Percentiles rank a stretch among this genome's conserved stretches.
Conservation (phyloP, 1,139 yeast genomes). For the Spencermartinsiella ligniputridi region DNA sequence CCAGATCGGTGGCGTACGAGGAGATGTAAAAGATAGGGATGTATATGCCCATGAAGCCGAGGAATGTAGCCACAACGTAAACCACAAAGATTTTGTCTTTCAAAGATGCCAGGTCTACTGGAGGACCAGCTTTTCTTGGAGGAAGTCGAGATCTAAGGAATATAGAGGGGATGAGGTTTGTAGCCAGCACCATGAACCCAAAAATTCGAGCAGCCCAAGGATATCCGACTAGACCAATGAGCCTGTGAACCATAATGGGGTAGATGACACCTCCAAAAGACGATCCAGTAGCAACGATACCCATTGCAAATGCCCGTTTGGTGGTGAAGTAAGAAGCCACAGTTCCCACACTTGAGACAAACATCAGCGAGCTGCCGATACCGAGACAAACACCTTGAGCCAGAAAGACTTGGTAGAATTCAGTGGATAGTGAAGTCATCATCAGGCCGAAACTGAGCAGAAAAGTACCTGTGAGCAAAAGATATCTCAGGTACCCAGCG, state of each 20-base stretch:
- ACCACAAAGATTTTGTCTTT: slow-evolving; percentile 19
- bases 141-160: slow-evolving; percentile 28
- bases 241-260: slow-evolving; percentile 30
- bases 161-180: slow-evolving; percentile 21
- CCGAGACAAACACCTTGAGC: slow-evolving; percentile 56
- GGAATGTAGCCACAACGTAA: slow-evolving; percentile 14
- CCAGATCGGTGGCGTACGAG: slow-evolving; percentile 26
- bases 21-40: slow-evolving; percentile 36
- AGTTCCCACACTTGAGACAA: slow-evolving; percentile 37
- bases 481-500: slow-evolving; percentile 25
- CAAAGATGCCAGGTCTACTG: slow-evolving; percentile 29
- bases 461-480: slow-evolving; percentile 42
- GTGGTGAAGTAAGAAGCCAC: slow-evolving; percentile 48
- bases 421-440: slow-evolving; percentile 47
- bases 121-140: slow-evolving; percentile 28
- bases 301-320: slow-evolving; percentile 51
- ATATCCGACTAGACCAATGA: slow-evolving; percentile 31
- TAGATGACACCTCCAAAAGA: slow-evolving; percentile 41
- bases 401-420: slow-evolving; percentile 52
- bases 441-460: slow-evolving; percentile 42
- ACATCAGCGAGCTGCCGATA: slow-evolving; percentile 38
- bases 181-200: slow-evolving; percentile 26
- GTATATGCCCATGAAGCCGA: slow-evolving; percentile 34
- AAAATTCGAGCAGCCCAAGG: slow-evolving; percentile 33
- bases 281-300: slow-evolving; percentile 55